Evolutionary conservation across 305 asterid species (phyloP), one percentile per base, ranked within the genome.

Genomic region (Fraxinus dipetala): DNA sequence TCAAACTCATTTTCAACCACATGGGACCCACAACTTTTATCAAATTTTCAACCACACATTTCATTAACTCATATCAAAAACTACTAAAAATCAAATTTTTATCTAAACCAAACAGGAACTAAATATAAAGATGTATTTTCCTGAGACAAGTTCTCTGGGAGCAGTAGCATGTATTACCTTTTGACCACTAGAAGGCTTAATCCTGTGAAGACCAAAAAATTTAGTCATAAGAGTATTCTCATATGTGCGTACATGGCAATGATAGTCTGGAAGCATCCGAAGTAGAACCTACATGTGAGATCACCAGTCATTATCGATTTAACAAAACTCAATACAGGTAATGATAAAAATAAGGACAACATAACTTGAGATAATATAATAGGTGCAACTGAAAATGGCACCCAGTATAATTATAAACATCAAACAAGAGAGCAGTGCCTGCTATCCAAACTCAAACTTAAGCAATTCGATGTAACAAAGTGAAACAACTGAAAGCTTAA

Each of bases 171-270:
- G 22, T 1, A 34, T 84, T 93, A 95, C 99, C 98, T 95, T 96
- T 84, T 96, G 98, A 86, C 99, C 98, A 78, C 98, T 91, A 13
- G 91, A 91, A 79, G 98, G 97, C 85, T 89, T 95, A 88, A 96
- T 93, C 91, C 98, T 90, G 93, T 96, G 98, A 86, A 96, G 98
- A 80, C 99, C 98, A 82, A 96, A 95, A 89, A 96, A 96, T 87
- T 96, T 96, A 45, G 98, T 95, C 73, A 96, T 89, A 61, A 94
- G 96, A 63, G 99, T 96, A 89, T 96, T 96, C 13, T 96, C 99
- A 72, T 93, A 85, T 79, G 81, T 87, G 82, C 84, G 89, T 82
- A 96, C 99, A 59, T 96, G 99, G 67, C 72, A 80, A 81, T 93
- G 96, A 87, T 96, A 96, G 85, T 93, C 89, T 75, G 98, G 99